Evolutionary conservation across 2,329 filamentous ascomycete species (phyloP), one percentile per base, ranked within the genome.

Genomic region (Arthrobotrys sphaeroides): DNA sequence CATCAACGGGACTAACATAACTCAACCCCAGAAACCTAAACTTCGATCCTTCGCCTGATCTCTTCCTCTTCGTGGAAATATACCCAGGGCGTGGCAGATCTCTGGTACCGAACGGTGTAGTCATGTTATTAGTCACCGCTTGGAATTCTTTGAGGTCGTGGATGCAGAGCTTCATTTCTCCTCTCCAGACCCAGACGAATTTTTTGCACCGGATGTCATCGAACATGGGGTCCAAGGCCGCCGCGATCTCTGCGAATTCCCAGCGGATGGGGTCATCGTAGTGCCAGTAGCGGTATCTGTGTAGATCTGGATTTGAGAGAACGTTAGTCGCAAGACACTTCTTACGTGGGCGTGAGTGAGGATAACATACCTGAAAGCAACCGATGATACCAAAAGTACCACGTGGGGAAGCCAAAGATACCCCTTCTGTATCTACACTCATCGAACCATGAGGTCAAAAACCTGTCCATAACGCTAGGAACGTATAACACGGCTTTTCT

Each of bases 241-340:
- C 69, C 5, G 61, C 69, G 5, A 73, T 2, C 24, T 61, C 69
- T 0, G 42, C 26, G 16, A 51, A 73, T 12, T 61, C 26, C 61
- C 51, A 73, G 5, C 60, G 31, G 3, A 40, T 24, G 2, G 1
- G 1, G n/a, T 55, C 6, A 24, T 66, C 69, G 26, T 53, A 20
- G 12, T 53, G 49, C 53, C 61, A 55, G 6, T 24, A 28, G 1
- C 51, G 40, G 33, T 43, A 22, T 1, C 31, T 2, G 16, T 72
- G 49, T 1, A 72, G 16, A 9, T 57, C 67, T 72, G 33, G 6
- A 16, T 20, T n/a, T 10, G 7, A 28, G 6, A 53, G 18, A 28
- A 5, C 12, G 2, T 33, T 33, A 33, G 12, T 33, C 12, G 2
- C 7, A 2, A 31, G 33, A 33, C 2, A 45, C 4, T 45, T 47